Percentiles rank a stretch among this genome's conserved stretches.
Conservation (phyloP, 208 protist species). For the Trypanosoma rangeli region DNA sequence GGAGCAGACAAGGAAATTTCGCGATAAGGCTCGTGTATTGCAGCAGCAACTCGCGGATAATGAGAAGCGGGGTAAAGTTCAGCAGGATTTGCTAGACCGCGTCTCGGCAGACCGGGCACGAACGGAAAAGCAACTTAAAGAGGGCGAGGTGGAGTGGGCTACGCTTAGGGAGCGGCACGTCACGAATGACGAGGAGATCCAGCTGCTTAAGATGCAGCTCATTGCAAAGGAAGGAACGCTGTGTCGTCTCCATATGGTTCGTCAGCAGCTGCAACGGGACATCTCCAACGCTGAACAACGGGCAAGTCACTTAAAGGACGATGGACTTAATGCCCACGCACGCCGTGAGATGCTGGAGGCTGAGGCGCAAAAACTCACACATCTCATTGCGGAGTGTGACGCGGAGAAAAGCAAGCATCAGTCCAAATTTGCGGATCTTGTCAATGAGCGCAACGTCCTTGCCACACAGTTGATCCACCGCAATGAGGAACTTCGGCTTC, state of each 20-base stretch:
- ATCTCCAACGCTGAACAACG: conserved; percentile 82
- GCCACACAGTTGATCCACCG: conserved; percentile 96
- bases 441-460: conserved; percentile 96
- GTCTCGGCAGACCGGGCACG: conserved; percentile 96
- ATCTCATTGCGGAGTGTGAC: conserved; percentile 96
- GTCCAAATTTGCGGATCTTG: conserved; percentile 92
- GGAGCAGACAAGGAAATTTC: conserved; percentile 90
- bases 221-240: conserved; percentile 92
- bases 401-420: conserved; percentile 84
- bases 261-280: conserved; percentile 78
- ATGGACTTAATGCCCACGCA: conserved; percentile 48
- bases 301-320: conserved; percentile 65
- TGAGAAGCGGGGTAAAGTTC: conserved; percentile 95
- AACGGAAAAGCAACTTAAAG: conserved; percentile 96
- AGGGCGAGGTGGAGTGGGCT: conserved; percentile 94
- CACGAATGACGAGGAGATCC: conserved; percentile 94
- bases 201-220: conserved; percentile 95
- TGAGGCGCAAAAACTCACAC: conserved; percentile 91
- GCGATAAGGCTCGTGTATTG: conserved; percentile 81
- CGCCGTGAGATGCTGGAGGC: conserved; percentile 60
- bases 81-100: conserved; percentile 96
- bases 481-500: conserved; percentile 96
- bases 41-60: conserved; percentile 87
- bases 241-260: conserved; percentile 77
- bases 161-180: conserved; percentile 94